Evolutionary conservation across 164 flowering plant genomes (phyloP).

Genomic region (Cinnamomum chago): DNA sequence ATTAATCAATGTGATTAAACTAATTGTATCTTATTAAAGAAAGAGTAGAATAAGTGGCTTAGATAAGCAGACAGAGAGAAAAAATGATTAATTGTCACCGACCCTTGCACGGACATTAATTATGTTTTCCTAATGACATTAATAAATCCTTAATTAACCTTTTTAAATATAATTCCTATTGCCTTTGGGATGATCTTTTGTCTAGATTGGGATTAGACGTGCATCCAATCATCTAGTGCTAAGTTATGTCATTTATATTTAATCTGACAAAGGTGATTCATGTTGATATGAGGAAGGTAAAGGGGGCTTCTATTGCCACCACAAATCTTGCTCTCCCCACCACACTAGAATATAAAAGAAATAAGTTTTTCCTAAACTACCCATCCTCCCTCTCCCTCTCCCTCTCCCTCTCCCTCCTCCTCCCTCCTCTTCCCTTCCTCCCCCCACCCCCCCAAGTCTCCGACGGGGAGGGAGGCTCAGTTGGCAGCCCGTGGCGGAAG

Average conservation of each 20-base stretch:
- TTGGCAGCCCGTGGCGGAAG: too few relatives aligned
- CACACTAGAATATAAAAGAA: too few relatives aligned
- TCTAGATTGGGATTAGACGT: background rate
- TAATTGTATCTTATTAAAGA: background rate
- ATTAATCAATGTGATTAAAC: background rate
- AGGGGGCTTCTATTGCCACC: too few relatives aligned
- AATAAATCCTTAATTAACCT: too few relatives aligned
- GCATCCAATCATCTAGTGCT: background rate
- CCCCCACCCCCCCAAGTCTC: too few relatives aligned
- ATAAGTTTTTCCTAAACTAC: too few relatives aligned
- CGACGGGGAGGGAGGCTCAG: too few relatives aligned
- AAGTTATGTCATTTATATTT: background rate
- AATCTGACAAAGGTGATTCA: background rate
- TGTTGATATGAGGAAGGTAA: background rate
- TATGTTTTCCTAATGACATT: background rate
- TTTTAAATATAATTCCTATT: background rate
- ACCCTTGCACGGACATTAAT: background rate
- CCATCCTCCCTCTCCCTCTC: too few relatives aligned
- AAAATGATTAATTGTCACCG: conserved; percentile 5
- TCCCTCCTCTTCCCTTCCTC: too few relatives aligned
- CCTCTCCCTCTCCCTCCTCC: too few relatives aligned
- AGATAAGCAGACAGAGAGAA: background rate
- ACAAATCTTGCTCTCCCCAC: too few relatives aligned
- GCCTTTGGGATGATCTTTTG: background rate
- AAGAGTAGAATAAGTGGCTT: background rate